These are phyloP conservation scores for Escallonia herrerae DNA, from an alignment of 129 eudicot genomes.

Conservation along the genomic window DNA sequence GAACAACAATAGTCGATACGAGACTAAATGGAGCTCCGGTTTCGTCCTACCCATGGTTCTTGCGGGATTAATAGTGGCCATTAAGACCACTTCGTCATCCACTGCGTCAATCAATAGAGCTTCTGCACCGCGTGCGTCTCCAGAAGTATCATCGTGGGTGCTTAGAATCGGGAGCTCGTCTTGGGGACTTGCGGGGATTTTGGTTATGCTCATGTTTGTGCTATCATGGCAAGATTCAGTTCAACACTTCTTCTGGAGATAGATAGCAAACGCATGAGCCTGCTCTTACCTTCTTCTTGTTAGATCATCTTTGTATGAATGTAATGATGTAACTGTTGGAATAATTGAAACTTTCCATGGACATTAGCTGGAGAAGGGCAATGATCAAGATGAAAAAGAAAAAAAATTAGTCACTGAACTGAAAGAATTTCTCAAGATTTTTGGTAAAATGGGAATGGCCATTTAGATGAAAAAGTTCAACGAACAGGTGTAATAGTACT, in stretches of 20 bases:
- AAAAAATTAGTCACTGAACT: too few relatives aligned
- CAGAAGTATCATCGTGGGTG: constrained; percentile 25
- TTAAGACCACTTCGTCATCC: constrained; percentile 45
- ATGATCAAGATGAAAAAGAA: too few relatives aligned
- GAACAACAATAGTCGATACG: constrained; percentile 32
- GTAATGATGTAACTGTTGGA: too few relatives aligned
- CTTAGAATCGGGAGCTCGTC: constrained; percentile 55
- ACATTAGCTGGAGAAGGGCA: too few relatives aligned
- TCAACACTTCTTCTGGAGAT: constrained; percentile 73
- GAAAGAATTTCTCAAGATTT: too few relatives aligned
- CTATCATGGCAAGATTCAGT: constrained; percentile 64
- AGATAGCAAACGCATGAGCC: neutral
- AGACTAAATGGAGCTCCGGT: constrained; percentile 65
- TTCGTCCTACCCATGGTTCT: constrained; percentile 67
- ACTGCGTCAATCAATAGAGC: constrained; percentile 6
- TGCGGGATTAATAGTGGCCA: constrained; percentile 72
- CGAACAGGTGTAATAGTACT: too few relatives aligned
- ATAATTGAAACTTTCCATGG: too few relatives aligned
- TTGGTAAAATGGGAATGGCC: too few relatives aligned
- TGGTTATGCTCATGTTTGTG: constrained; percentile 56
- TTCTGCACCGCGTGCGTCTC: constrained; percentile 3
- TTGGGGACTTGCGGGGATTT: constrained; percentile 72
- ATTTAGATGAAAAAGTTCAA: too few relatives aligned
- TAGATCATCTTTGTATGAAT: too few relatives aligned
- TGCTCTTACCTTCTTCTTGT: too few relatives aligned